These are phyloP conservation scores for Didymella pinodella DNA, from an alignment of 2,329 filamentous ascomycete genomes.

Conservation along the genomic window DNA sequence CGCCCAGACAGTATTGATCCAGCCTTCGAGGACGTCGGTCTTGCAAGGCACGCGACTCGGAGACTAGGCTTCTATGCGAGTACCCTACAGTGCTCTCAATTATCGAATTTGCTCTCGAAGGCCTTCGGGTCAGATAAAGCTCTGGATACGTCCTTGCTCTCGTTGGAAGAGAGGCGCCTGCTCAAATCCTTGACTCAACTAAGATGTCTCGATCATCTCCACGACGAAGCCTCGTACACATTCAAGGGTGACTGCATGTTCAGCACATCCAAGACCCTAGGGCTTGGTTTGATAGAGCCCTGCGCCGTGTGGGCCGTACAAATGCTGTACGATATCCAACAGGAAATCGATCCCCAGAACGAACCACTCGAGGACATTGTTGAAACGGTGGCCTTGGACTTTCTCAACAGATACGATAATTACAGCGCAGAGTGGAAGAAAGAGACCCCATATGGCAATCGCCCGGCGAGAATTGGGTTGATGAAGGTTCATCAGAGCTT, in stretches of 20 bases:
- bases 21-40: slow-evolving; percentile 3
- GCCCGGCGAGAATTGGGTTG: not conserved
- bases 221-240: not conserved
- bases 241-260: slow-evolving; percentile 5
- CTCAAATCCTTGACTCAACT: slow-evolving; percentile 16
- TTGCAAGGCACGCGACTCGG: slow-evolving; percentile 5
- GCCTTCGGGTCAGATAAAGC: not conserved
- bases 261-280: not conserved
- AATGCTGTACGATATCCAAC: slow-evolving; percentile 22
- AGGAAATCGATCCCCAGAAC: slow-evolving; percentile 7
- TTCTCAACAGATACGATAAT: not conserved
- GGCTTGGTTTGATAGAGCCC: not conserved
- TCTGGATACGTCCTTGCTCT: not conserved
- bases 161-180: slow-evolving; percentile 5
- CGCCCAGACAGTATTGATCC: not conserved
- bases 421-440: not conserved
- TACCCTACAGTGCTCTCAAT: slow-evolving; percentile 1
- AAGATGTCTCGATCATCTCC: not conserved
- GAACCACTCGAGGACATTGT: not conserved
- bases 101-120: not conserved
- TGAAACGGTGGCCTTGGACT: not conserved
- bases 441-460: not conserved
- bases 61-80: slow-evolving; percentile 7
- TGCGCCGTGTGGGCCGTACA: slow-evolving; percentile 22
- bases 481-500: not conserved